These are phyloP conservation scores for Erodium texanum DNA, from an alignment of 441 rosid species.

Conservation along the genomic window DNA sequence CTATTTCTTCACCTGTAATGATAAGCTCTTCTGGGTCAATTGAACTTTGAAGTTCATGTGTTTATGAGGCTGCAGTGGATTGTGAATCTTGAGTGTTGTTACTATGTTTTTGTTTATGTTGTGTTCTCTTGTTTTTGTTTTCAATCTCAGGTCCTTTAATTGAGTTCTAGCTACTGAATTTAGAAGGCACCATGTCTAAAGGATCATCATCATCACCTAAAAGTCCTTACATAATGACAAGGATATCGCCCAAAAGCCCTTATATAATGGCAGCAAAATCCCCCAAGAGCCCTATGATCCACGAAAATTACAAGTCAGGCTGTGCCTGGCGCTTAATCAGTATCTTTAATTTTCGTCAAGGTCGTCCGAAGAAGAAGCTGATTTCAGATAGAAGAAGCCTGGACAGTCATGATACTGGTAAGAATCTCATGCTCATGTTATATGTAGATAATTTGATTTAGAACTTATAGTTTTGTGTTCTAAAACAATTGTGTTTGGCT, in stretches of 20 bases:
- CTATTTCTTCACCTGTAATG: not conserved
- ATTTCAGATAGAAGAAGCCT: conserved; percentile 31
- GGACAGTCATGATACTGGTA: conserved; percentile 36
- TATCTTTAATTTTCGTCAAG: conserved; percentile 44
- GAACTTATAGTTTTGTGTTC: too few relatives aligned
- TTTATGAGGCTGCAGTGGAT: not conserved
- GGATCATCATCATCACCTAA: conserved; percentile 22
- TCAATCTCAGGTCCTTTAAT: conserved; percentile 13
- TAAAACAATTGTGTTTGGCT: too few relatives aligned
- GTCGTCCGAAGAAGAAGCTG: conserved; percentile 37
- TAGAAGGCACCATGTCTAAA: conserved; percentile 12
- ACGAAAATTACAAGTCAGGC: conserved; percentile 57
- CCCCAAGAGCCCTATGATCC: conserved; percentile 49
- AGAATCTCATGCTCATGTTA: conserved; percentile 5
- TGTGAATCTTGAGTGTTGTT: not conserved
- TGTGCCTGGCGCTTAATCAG: conserved; percentile 50
- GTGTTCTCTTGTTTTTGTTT: not conserved
- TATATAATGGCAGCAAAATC: conserved; percentile 32
- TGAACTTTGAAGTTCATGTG: not conserved
- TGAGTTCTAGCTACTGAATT: not conserved
- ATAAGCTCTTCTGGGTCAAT: not conserved
- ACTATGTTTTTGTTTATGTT: not conserved
- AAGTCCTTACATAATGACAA: conserved; percentile 18
- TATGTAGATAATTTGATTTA: not conserved
- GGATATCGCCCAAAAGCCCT: conserved; percentile 24